These are phyloP conservation scores for Plasmodium inui DNA, from an alignment of 169 alveolate species.

Conservation along the genomic window DNA sequence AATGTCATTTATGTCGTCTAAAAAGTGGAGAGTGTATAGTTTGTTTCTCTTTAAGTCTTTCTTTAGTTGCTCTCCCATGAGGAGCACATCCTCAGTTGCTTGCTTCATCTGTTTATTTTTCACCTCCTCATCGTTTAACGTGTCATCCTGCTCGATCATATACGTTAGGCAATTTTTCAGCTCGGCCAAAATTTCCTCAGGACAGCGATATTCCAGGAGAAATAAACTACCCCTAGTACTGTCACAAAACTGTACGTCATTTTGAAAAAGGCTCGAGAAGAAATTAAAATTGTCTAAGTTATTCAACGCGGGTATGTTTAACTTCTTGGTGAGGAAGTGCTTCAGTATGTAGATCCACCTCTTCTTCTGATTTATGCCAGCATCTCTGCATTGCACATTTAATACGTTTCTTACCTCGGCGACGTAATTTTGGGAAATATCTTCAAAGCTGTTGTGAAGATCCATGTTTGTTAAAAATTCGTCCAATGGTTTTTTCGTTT, in stretches of 20 bases:
- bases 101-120: background rate
- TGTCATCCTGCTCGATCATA: conserved; percentile 2
- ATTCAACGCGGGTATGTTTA: conserved; percentile 27
- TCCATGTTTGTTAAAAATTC: conserved; percentile 22
- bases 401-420: conserved; percentile 49
- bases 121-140: background rate
- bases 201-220: conserved; percentile 4
- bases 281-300: conserved; percentile 31
- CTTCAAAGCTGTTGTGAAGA: conserved; percentile 59
- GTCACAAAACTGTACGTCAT: conserved; percentile 2
- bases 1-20: conserved; percentile 30
- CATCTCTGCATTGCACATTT: conserved; percentile 48
- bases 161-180: conserved; percentile 3
- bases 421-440: conserved; percentile 37
- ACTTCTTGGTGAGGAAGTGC: conserved; percentile 49
- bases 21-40: conserved; percentile 15
- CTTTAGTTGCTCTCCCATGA: conserved; percentile 13
- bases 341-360: conserved; percentile 73
- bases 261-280: conserved; percentile 39
- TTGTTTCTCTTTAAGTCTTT: conserved; percentile 30
- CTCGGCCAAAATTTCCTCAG: conserved; percentile 31
- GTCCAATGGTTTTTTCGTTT: conserved; percentile 24
- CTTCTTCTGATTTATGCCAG: conserved; percentile 62
- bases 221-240: background rate
- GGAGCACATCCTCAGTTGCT: background rate